phyloP scores from a whole-genome alignment of 192 early-diverging fungal species.

The Diversispora epigaea region DNA sequence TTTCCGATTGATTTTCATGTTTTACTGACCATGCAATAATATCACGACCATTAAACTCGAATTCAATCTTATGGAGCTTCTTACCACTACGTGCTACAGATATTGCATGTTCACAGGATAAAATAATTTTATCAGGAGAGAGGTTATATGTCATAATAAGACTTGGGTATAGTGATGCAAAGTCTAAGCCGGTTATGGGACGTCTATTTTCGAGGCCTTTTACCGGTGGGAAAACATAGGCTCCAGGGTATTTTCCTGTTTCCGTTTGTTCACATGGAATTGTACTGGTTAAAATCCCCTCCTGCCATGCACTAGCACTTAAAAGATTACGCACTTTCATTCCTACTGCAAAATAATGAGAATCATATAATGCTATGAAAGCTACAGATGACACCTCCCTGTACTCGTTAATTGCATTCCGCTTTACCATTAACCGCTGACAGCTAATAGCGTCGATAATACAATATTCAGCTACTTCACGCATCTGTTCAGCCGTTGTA shows the following conservation, averaged over 20 bases:
- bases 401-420: constrained; percentile 9
- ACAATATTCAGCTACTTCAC: constrained; percentile 18
- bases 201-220: background rate
- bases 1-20: background rate
- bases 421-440: constrained; percentile 10
- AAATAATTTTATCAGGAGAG: constrained; percentile 2
- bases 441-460: constrained; percentile 9
- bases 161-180: constrained; percentile 27
- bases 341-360: constrained; percentile 8
- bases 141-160: constrained; percentile 1
- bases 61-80: constrained; percentile 10
- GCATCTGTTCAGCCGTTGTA: constrained; percentile 16
- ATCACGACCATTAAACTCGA: background rate
- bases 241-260: background rate
- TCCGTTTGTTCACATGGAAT: background rate
- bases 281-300: background rate
- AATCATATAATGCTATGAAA: background rate
- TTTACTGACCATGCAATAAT: too few species aligned
- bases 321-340: constrained; percentile 13
- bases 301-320: background rate
- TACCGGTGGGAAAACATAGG: background rate
- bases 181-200: background rate
- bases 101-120: background rate
- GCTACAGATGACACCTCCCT: background rate
- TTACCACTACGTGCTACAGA: background rate